Evolutionary conservation across 345 rosid species (phyloP), one percentile per base, ranked within the genome.

Genomic region (Eucalyptus curtisii): DNA sequence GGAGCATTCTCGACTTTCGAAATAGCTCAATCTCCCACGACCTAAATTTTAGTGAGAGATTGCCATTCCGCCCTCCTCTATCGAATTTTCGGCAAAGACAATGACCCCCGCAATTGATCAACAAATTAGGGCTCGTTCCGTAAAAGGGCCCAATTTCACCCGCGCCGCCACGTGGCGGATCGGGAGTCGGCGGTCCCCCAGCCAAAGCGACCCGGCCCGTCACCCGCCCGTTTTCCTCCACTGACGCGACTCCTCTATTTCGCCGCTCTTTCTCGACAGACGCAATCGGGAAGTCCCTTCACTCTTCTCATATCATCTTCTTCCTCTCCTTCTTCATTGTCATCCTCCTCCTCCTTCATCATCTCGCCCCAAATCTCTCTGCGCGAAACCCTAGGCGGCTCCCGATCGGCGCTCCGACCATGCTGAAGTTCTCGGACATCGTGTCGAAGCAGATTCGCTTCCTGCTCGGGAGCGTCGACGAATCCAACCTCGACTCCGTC

Each of bases 381-480:
- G 33, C 49, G 24, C 59, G 7, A 71, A 89, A 86, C 88, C 90
- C 87, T 66, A 89, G 50, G 64, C 88, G 33, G 50, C 55, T 42
- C 47, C 68, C 45, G 47, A 57, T 31, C 30, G 61, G 19, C 42
- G 59, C 25, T 19, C 13, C 45, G 12, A 71, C 93, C 93, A 96
- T 97, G 98, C 90, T 92, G 15, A 88, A 90, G 87, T 88, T 90
- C 68, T 92, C 97, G 49, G 91, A 95, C 40, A 90, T 92, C 68
- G 87, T 96, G 89, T 89, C 95, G 49, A 89, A 90, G 42, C 96
- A 96, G 92, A 92, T 95, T 92, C 97, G 97, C 88, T 96, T 94
- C 95, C 84, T 95, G 91, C 94, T 98, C 64, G 93, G 90, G 82
- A 90, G 91, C 90, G 88, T 93, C 92, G 91, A 87, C 91, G 98